Evolutionary conservation across 1,284 basidiomycete genomes (phyloP).

Genomic region (Cryptococcus sp.): DNA sequence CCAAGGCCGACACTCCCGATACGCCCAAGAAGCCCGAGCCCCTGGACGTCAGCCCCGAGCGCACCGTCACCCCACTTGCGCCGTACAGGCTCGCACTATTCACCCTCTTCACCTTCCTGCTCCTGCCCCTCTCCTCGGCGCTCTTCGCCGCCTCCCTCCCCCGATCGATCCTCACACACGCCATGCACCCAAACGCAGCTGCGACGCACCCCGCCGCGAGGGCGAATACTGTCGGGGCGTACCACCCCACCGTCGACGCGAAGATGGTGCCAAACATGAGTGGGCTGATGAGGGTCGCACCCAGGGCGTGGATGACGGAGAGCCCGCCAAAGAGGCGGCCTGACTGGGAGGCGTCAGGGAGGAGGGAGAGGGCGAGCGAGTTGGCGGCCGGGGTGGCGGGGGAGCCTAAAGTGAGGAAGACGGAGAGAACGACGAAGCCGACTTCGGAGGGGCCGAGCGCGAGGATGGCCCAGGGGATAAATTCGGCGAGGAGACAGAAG

Average conservation of each 20-base stretch:
- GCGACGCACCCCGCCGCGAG: slow-evolving; percentile 28
- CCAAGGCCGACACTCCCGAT: no score
- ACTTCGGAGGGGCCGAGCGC: slow-evolving; percentile 23
- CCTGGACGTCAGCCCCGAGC: no score
- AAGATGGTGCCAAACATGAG: slow-evolving; percentile 43
- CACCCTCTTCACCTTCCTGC: slow-evolving; percentile 29
- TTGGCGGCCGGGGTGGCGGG: slow-evolving; percentile 38
- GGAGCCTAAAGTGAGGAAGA: slow-evolving; percentile 35
- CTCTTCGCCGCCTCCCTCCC: slow-evolving; percentile 7
- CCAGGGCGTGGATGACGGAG: slow-evolving; percentile 41
- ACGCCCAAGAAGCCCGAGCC: no score
- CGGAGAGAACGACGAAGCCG: slow-evolving; percentile 37
- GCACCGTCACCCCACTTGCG: no score
- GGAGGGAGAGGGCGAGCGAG: slow-evolving; percentile 44
- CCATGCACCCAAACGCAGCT: slow-evolving; percentile 23
- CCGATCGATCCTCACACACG: slow-evolving; percentile 24
- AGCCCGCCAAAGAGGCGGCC: slow-evolving; percentile 48
- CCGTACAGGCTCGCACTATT: slow-evolving; percentile 13
- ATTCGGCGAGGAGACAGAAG: slow-evolving; percentile 54
- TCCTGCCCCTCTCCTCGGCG: slow-evolving; percentile 24
- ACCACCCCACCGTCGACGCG: slow-evolving; percentile 37
- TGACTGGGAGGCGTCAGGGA: slow-evolving; percentile 38
- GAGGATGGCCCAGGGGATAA: slow-evolving; percentile 58
- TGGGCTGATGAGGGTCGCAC: slow-evolving; percentile 40
- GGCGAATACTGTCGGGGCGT: slow-evolving; percentile 42